Evolutionary conservation across 2,329 filamentous ascomycete genomes (phyloP), one percentile per base, ranked within the genome.

Genomic region (Westerdykella aurantiaca): DNA sequence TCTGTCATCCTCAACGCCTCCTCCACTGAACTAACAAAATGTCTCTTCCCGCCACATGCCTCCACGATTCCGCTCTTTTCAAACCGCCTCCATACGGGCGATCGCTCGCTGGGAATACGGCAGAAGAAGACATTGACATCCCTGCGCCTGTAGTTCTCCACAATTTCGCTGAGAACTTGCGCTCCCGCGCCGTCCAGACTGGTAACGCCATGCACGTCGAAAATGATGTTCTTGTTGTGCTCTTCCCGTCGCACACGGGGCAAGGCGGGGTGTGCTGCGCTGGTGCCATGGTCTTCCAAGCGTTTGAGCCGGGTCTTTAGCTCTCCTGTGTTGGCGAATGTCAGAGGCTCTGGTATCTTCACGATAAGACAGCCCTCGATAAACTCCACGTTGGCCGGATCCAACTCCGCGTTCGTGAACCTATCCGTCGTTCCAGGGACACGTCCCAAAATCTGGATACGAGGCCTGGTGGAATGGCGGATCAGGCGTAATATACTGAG

Each of bases 141-240:
- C 4, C 84, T 75, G 29, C 85, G 78, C n/a, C 83, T 74, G 64
- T 97, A 97, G 23, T 74, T 78, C 38, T 81, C 74, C 13, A 98
- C 88, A 53, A 97, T 97, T 68, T 97, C 93, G 38, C 81, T 79
- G 2, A 98, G 74, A 0, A 97, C 91, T 69, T 97, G 93, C 0
- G 88, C 86, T 1, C 91, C 93, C 0, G 89, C 95, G 5, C 89
- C 93, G 63, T 98, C 93, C 57, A 98, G 82, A 22, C 85, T 86
- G 0, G 90, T 95, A 3, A 98, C 93, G n/a, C 93, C 93, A 56
- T 97, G 91, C 6, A 97, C 89, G 63, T 98, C 93, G 59, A 98
- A 97, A 49, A 98, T 89, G 66, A 98, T 77, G 61, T 95, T 96
- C 55, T 82, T 80, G 64, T 96, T 96, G 58, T 87, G 83, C 48